phyloP scores from a whole-genome alignment of 805 yeast genomes.

The Scheffersomyces ergatensis region DNA sequence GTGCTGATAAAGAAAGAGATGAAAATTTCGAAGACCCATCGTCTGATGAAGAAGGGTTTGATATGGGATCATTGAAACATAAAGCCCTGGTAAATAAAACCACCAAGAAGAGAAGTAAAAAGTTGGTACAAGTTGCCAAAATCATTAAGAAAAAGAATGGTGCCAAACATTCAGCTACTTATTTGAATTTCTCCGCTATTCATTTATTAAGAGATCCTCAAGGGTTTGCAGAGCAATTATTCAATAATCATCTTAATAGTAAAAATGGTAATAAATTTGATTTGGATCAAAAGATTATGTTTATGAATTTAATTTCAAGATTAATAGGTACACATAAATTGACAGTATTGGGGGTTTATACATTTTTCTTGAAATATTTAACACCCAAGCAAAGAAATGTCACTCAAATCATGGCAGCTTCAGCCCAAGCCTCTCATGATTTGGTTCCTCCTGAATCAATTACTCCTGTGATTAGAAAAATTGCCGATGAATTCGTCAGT shows the following conservation, averaged over 20 bases:
- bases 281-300: constrained; percentile 83
- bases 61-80: constrained; percentile 72
- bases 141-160: constrained; percentile 59
- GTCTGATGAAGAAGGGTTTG: constrained; percentile 70
- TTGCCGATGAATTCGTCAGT: constrained; percentile 96
- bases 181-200: constrained; percentile 89
- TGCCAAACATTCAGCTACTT: constrained; percentile 58
- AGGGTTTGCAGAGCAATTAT: constrained; percentile 89
- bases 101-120: constrained; percentile 74
- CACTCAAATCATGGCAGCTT: constrained; percentile 94
- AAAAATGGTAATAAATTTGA: constrained; percentile 69
- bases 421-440: constrained; percentile 96
- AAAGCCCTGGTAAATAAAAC: constrained; percentile 82
- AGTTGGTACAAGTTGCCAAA: constrained; percentile 72
- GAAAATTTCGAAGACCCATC: constrained; percentile 73
- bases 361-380: constrained; percentile 82
- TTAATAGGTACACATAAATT: constrained; percentile 93
- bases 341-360: constrained; percentile 84
- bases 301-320: constrained; percentile 85
- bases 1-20: constrained; percentile 93
- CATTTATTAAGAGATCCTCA: constrained; percentile 96
- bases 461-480: constrained; percentile 75
- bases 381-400: constrained; percentile 95
- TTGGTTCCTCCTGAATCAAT: constrained; percentile 95
- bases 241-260: constrained; percentile 66